phyloP scores from a whole-genome alignment of 129 eudicot species.

The Flaveria trinervia region DNA sequence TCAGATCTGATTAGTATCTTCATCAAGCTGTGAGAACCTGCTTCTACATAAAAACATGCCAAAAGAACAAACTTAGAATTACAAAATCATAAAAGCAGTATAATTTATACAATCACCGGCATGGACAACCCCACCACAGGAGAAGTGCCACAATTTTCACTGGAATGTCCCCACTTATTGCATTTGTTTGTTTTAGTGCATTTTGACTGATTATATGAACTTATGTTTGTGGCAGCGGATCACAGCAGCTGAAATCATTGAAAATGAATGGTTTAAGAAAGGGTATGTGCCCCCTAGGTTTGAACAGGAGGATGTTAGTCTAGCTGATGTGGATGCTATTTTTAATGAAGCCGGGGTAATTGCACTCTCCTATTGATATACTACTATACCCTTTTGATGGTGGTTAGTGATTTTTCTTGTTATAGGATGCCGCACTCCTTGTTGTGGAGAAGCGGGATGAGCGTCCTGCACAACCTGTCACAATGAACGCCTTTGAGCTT shows the following conservation, averaged over 20 bases:
- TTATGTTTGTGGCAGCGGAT: slow-evolving; percentile 59
- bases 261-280: slow-evolving; percentile 98
- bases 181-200: not conserved
- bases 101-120: too few species aligned
- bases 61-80: not conserved
- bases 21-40: not conserved
- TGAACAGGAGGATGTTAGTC: slow-evolving; percentile 76
- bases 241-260: slow-evolving; percentile 71
- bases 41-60: not conserved
- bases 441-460: slow-evolving; percentile 89
- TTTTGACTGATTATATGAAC: slow-evolving; percentile 16
- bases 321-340: slow-evolving; percentile 81
- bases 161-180: not conserved
- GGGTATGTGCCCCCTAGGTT: slow-evolving; percentile 82
- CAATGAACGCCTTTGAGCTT: slow-evolving; percentile 99
- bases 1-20: not conserved
- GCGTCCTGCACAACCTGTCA: slow-evolving; percentile 62
- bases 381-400: slow-evolving; percentile 1
- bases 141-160: not conserved
- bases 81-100: not conserved
- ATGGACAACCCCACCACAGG: not conserved
- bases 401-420: slow-evolving; percentile 13
- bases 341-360: slow-evolving; percentile 66
- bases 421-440: slow-evolving; percentile 62
- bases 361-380: slow-evolving; percentile 9